phyloP scores from a whole-genome alignment of 352 stramenopile species.

The Pythium apleroticum region DNA sequence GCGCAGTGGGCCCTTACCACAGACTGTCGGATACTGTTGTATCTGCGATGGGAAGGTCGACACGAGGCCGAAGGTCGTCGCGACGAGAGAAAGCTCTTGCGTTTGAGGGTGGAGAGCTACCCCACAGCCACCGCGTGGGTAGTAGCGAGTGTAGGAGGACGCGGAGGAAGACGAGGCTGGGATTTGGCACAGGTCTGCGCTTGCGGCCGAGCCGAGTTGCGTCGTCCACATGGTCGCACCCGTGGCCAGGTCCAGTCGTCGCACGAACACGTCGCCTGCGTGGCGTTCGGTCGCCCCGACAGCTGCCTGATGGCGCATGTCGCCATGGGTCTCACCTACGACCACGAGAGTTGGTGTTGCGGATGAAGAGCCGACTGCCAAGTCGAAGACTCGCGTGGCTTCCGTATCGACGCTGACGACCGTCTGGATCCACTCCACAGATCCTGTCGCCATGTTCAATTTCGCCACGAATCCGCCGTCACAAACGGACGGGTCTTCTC shows the following conservation, averaged over 20 bases:
- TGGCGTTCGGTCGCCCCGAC: neutral
- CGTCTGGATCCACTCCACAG: constrained; percentile 2
- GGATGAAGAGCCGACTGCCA: constrained; percentile 13
- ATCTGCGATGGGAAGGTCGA: constrained; percentile 24
- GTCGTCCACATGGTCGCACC: constrained; percentile 27
- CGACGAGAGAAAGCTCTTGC: constrained; percentile 23
- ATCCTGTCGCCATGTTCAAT: constrained; percentile 1
- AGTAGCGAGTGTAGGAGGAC: constrained; percentile 3
- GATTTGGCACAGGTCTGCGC: constrained; percentile 13
- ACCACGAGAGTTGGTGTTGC: constrained; percentile 14
- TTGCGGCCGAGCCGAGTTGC: constrained; percentile 10
- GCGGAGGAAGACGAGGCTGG: constrained; percentile 1
- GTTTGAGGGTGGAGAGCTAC: constrained; percentile 3
- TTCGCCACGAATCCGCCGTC: constrained; percentile 20
- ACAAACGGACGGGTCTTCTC: neutral
- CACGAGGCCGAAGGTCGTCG: constrained; percentile 23
- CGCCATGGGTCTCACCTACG: constrained; percentile 30
- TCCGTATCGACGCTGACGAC: neutral
- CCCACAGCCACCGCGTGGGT: constrained; percentile 15
- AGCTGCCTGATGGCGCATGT: constrained; percentile 3
- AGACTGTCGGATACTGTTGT: constrained; percentile 21
- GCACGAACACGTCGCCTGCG: constrained; percentile 32
- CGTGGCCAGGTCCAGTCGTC: constrained; percentile 15
- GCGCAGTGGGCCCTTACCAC: neutral
- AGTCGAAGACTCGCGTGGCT: constrained; percentile 27